Base-by-base conservation (phyloP, 2,329 filamentous ascomycete species). In the Stemphylium vesicarium region DNA sequence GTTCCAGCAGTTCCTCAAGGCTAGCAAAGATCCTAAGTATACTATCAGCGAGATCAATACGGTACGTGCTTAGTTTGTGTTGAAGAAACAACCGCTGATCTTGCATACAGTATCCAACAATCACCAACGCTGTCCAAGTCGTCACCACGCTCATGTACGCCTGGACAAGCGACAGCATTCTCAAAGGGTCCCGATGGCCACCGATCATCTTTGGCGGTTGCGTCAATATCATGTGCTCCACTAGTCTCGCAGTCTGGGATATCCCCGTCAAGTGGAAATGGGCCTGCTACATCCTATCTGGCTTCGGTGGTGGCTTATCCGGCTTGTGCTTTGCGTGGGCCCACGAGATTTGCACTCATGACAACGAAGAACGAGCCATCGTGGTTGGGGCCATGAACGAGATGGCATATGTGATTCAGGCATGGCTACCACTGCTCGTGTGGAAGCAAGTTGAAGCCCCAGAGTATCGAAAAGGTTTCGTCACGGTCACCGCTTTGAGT, bases 321-420 rank as follows among this genome's bases (percentile, higher is more conserved):
- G 81, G 81, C 6, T 67, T 84, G 4, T 78, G 75, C 56, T 81
- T 83, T 73, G 81, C 82, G 68, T 84, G 82, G 81, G 78, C 80
- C 0, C 80, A 84, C 48, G 83, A 85, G 57, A 83, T 84, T 16
- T 85, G 82, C 54, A 75, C 79, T 3, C 74, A 74, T 3, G 80
- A 87, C 41, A 84, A 86, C 50, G 87, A 90, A 70, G 87, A 90
- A 73, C 78, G 87, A 9, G 86, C 88, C 0, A 76, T 91, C 4
- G 85, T 90, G 0, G 81, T 87, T 0, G 87, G 80, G 0, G 75
- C 79, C 13, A 90, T 90, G 85, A 90, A 90, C 56, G 82, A 88
- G 66, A 82, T 90, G 76, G 87, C 86, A 0, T 89, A 89, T 56
- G 85, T 89, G 1, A 73, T 91, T 38, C 86, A 90, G 65, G 85